These are phyloP conservation scores for Naganishia randhawae DNA, from an alignment of 768 basidiomycete genomes.

Conservation along the genomic window DNA sequence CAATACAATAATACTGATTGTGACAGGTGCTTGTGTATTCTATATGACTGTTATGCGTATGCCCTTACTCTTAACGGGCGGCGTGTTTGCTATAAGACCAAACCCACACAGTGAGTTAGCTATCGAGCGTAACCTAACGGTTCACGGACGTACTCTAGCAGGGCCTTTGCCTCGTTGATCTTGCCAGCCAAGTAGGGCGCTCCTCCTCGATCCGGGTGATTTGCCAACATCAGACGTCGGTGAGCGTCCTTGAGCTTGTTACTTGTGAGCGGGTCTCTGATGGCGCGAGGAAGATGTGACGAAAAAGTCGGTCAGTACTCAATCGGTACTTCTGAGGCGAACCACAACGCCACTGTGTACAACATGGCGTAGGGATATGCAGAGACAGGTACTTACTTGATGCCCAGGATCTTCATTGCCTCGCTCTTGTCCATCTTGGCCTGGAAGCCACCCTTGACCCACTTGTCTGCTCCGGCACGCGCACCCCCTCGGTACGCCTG, in stretches of 20 bases:
- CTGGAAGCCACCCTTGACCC: constrained; percentile 90
- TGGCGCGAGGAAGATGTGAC: not conserved
- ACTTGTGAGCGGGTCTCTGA: constrained; percentile 77
- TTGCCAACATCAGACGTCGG: constrained; percentile 92
- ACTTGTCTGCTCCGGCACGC: constrained; percentile 66
- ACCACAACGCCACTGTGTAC: too few species aligned
- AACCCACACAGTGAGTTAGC: not conserved
- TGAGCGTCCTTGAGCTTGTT: constrained; percentile 87
- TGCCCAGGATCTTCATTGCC: constrained; percentile 82
- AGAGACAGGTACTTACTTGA: constrained; percentile 64
- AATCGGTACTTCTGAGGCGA: not conserved
- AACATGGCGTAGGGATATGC: not conserved
- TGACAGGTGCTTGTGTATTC: not conserved
- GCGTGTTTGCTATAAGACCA: not conserved
- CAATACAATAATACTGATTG: constrained; percentile 3
- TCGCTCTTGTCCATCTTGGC: constrained; percentile 94
- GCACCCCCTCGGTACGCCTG: constrained; percentile 52
- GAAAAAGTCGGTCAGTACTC: not conserved
- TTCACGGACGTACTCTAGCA: constrained; percentile 60
- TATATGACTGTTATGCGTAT: too few species aligned
- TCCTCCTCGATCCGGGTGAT: constrained; percentile 97
- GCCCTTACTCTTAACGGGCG: not conserved
- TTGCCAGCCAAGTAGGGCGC: constrained; percentile 98
- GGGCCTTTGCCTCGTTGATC: constrained; percentile 96
- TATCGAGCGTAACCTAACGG: not conserved